Percentiles rank a stretch among this genome's conserved stretches.
phyloP scores from a whole-genome alignment of 2,329 filamentous ascomycete genomes.

The Aspergillus chevalieri region DNA sequence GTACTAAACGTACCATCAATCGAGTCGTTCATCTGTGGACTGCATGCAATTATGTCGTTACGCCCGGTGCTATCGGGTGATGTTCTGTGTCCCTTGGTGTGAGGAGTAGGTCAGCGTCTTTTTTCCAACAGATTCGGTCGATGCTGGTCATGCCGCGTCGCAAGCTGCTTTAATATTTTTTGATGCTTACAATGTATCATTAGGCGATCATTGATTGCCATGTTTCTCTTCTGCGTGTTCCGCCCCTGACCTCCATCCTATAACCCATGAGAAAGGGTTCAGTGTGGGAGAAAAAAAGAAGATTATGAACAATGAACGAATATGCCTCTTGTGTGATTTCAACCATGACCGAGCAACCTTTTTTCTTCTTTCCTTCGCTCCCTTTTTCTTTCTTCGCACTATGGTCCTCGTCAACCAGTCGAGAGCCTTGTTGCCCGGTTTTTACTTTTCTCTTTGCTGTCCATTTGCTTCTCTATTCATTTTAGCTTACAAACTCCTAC shows the following conservation, averaged over 20 bases:
- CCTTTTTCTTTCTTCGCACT: background rate
- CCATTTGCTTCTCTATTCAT: slow-evolving; percentile 12
- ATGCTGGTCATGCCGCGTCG: slow-evolving; percentile 31
- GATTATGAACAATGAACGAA: slow-evolving; percentile 24
- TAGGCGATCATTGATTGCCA: slow-evolving; percentile 5
- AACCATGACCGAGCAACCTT: slow-evolving; percentile 2
- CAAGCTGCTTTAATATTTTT: slow-evolving; percentile 9
- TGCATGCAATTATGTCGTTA: slow-evolving; percentile 1
- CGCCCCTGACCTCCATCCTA: background rate
- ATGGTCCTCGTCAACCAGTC: background rate
- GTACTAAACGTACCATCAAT: slow-evolving; percentile 44
- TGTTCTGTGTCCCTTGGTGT: background rate
- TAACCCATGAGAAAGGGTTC: slow-evolving; percentile 2
- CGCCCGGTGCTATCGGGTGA: slow-evolving; percentile 7
- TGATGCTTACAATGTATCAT: slow-evolving; percentile 10
- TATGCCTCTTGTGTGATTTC: slow-evolving; percentile 14
- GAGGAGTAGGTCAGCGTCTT: slow-evolving; percentile 8
- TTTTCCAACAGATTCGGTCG: slow-evolving; percentile 20
- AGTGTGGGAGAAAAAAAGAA: slow-evolving; percentile 8
- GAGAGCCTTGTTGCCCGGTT: background rate
- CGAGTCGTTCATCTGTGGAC: background rate
- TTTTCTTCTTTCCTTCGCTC: background rate
- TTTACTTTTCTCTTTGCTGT: slow-evolving; percentile 1
- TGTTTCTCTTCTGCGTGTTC: slow-evolving; percentile 5
- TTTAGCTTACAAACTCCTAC: background rate